Conservation (phyloP, 75 land plant species). For the Gnetum montanum region DNA sequence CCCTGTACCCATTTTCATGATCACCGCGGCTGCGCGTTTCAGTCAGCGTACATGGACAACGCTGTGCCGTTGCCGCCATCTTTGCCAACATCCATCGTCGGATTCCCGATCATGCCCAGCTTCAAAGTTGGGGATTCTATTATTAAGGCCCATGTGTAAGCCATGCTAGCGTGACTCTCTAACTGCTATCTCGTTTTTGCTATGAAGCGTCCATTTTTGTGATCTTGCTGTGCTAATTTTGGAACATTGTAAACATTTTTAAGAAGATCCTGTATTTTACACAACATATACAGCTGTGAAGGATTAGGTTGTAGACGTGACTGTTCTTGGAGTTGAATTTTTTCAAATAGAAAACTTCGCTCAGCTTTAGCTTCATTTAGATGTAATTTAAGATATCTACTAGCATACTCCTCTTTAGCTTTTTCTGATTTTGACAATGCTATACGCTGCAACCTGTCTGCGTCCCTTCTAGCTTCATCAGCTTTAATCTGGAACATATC, state of each 20-base stretch:
- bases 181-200: no score
- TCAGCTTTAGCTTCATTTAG: constrained; percentile 90
- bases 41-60: no score
- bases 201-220: no score
- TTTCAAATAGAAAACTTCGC: constrained; percentile 80
- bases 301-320: constrained; percentile 32
- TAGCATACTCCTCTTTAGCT: constrained; percentile 85
- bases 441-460: constrained; percentile 84
- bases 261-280: constrained; percentile 56
- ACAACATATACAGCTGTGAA: constrained; percentile 36
- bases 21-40: no score
- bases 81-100: no score
- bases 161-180: no score
- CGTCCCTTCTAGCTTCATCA: constrained; percentile 78
- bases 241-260: constrained; percentile 36
- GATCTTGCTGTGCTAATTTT: neutral
- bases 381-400: constrained; percentile 72
- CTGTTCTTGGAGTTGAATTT: constrained; percentile 70
- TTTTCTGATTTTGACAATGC: constrained; percentile 82
- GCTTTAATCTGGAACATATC: constrained; percentile 95
- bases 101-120: no score
- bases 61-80: no score
- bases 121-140: no score
- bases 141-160: no score
- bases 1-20: no score